Conservation (phyloP, 75 land plant genomes). For the Selaginella moellendorffii region DNA sequence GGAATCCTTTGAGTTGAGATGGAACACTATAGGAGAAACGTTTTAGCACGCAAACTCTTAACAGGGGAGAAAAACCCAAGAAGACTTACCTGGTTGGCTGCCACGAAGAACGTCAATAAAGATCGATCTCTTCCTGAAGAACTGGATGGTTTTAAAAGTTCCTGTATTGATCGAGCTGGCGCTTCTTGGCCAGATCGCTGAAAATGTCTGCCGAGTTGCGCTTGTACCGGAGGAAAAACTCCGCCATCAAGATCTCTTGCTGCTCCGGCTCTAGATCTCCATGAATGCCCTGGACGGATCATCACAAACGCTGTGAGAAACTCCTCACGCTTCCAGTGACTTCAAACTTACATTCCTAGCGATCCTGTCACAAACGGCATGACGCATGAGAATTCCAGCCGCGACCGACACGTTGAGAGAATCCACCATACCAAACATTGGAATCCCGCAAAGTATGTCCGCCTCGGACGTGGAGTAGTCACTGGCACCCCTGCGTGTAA, state of each 20-base stretch:
- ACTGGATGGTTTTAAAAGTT: no score
- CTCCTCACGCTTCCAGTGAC: background rate
- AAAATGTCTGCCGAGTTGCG: conserved; percentile 34
- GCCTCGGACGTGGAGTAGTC: conserved; percentile 56
- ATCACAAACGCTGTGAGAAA: background rate
- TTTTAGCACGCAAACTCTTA: no score
- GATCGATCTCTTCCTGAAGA: no score
- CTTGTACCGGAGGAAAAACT: conserved; percentile 73
- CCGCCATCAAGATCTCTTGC: conserved; percentile 55
- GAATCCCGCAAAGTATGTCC: conserved; percentile 77
- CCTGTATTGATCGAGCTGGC: no score
- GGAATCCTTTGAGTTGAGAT: no score
- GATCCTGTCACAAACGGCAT: conserved; percentile 66
- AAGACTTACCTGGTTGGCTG: no score
- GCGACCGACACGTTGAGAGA: conserved; percentile 98
- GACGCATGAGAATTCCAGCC: conserved; percentile 86
- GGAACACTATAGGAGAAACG: no score
- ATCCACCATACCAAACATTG: conserved; percentile 97
- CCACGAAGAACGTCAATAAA: no score
- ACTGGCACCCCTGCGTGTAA: conserved; percentile 60
- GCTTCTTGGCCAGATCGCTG: conserved; percentile 12
- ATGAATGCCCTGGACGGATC: conserved; percentile 61
- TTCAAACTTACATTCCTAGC: conserved; percentile 40
- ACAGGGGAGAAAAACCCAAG: no score
- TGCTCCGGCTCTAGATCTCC: conserved; percentile 62